Evolutionary conservation across 768 basidiomycete genomes (phyloP), one percentile per base, ranked within the genome.

Genomic region (Kwoniella europaea): DNA sequence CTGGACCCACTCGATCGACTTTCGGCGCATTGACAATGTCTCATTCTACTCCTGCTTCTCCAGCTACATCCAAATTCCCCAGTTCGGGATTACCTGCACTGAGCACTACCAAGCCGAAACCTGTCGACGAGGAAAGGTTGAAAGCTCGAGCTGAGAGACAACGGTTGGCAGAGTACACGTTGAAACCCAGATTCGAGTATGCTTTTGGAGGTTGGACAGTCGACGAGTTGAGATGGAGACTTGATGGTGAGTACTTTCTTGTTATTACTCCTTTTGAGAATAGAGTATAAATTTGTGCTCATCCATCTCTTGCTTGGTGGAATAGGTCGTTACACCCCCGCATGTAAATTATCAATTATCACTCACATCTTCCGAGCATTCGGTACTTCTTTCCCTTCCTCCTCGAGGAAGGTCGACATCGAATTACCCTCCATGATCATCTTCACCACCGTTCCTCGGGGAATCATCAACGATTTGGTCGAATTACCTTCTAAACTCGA

Each of bases 111-210:
- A 81, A 79, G 69, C 79, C 79, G 4, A 77, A 74, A 57, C 46
- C 65, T 3, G 57, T 70, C 35, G 74, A 74, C 61, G 71, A 71
- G 29, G 73, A 57, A 35, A 73, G 67, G 50, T 16, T 68, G 10
- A 70, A 77, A 55, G 74, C 69, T 54, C 43, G 77, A 35, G 69
- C 55, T 13, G 77, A 78, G 63, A 61, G 77, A 22, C 70, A 74
- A 59, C 24, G 76, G 16, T 55, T 78, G 7, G 77, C 79, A 6
- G 75, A 81, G 42, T 81, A 78, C 53, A 68, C 29, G 20, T 65
- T 79, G 44, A 75, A 79, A 61, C 79, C 79, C 15, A 69, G 77
- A 41, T 78, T 76, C 54, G 77, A 78, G 24, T 81, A 75, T 65
- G 79, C 79, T 1, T 79, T 81, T 18, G 79, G 75, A 4, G 22